Evolutionary conservation across 83 land plant species (phyloP), one percentile per base, ranked within the genome.

Genomic region (Thuja plicata): DNA sequence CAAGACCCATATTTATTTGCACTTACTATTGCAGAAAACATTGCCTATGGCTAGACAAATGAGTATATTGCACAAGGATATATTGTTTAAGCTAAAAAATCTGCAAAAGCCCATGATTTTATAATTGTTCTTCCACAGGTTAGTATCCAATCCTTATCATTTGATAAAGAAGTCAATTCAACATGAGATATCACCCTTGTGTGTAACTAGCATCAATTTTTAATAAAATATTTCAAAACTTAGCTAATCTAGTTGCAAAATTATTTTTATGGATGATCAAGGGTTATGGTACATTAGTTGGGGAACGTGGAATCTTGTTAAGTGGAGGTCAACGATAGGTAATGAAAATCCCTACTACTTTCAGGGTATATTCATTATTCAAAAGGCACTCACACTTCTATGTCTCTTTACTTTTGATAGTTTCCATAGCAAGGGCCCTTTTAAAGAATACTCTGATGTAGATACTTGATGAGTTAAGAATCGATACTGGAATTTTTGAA

Each of bases 301-400:
- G 99, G 90, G 99, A 98, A 88, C 95, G 99, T 54, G 99, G 99
- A 89, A 93, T 98, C 87, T 89, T 98, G 27, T 88, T 98, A 48
- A 98, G 99, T 91, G 99, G 99, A 71, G 99, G 99, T 15, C 99
- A 98, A 90, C 92, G 99, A 27, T 99, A 98, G 96, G 99, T 98
- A 92, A 50, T 21, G 55, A 40, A n/a, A 52, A 66, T 57, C n/a
- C 43, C 40, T 41, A 62, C 62, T 57, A 57, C 37, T 13, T 74
- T 89, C 15, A n/a, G 32, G 35, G 16, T 37, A 9, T 71, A 48
- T 48, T 37, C 15, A 78, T 21, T 88, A 15, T 46, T 32, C 35
- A 13, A 21, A 77, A 78, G 35, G 43, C 40, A 30, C 76, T 37
- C 10, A 34, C 27, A 21, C 6, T 87, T 35, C 0, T 17, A 10